Percentiles rank a stretch among this genome's conserved stretches.
phyloP scores from a whole-genome alignment of 306 rosid genomes.

The Prunus mira region DNA sequence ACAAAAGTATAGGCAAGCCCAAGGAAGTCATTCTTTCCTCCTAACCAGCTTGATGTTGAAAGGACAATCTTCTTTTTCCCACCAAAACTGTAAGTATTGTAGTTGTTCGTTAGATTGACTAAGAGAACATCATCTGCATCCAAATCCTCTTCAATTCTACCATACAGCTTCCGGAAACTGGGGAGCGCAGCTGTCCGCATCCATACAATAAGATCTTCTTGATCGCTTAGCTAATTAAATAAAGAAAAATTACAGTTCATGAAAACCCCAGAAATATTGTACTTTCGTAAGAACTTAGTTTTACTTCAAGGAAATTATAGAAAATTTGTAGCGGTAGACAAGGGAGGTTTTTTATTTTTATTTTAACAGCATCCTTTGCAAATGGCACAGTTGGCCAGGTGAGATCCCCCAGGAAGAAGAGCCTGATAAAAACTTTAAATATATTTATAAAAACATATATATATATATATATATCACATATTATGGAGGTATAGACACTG shows the following conservation, averaged over 20 bases:
- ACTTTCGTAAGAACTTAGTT: constrained; percentile 17
- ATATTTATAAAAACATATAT: too few relatives aligned
- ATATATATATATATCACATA: too few relatives aligned
- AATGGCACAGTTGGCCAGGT: too few relatives aligned
- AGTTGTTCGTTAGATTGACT: constrained; percentile 68
- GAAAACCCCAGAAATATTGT: constrained; percentile 18
- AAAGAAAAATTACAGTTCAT: constrained; percentile 20
- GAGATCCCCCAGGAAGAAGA: too few relatives aligned
- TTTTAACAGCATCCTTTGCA: too few relatives aligned
- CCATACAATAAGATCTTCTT: constrained; percentile 98
- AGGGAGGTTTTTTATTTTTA: not conserved
- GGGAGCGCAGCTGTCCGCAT: constrained; percentile 99
- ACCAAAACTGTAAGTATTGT: constrained; percentile 90
- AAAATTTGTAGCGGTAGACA: not conserved
- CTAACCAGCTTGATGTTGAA: constrained; percentile 87
- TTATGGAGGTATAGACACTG: too few relatives aligned
- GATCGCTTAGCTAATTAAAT: constrained; percentile 70
- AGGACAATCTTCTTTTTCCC: constrained; percentile 85
- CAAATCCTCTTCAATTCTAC: constrained; percentile 91
- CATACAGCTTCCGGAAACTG: constrained; percentile 84
- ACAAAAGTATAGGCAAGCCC: constrained; percentile 75
- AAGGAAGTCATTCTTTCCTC: constrained; percentile 93
- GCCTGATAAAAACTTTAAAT: too few relatives aligned
- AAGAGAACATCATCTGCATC: constrained; percentile 68
- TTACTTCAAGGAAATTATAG: constrained; percentile 3